Percentiles rank a stretch among this genome's conserved stretches.
phyloP scores from a whole-genome alignment of 2,329 filamentous ascomycete species.

The Ceratocystis papillata region DNA sequence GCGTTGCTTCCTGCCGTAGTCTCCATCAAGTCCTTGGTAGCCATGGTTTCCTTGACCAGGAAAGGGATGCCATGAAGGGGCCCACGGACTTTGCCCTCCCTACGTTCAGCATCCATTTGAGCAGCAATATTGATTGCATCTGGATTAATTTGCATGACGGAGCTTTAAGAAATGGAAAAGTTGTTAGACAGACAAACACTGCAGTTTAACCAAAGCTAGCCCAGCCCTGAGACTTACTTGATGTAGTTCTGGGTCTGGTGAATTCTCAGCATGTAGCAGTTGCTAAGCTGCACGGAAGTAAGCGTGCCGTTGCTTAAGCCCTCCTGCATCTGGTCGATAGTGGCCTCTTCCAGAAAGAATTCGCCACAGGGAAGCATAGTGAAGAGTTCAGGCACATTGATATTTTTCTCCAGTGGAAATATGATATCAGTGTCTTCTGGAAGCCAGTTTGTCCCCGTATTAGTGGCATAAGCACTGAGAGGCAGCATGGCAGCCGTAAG shows the following conservation, averaged over 20 bases:
- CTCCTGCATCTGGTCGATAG: slow-evolving; percentile 55
- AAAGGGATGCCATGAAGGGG: too few relatives aligned
- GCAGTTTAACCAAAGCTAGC: background rate
- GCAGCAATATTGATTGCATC: too few relatives aligned
- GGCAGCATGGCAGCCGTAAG: background rate
- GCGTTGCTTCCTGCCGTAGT: too few relatives aligned
- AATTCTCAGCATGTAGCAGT: slow-evolving; percentile 52
- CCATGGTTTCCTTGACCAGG: too few relatives aligned
- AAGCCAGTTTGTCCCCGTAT: background rate
- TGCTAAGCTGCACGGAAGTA: slow-evolving; percentile 46
- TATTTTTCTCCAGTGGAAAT: slow-evolving; percentile 33
- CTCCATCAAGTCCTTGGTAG: too few relatives aligned
- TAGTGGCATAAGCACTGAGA: background rate
- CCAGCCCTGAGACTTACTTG: slow-evolving; percentile 37
- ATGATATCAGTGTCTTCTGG: slow-evolving; percentile 24
- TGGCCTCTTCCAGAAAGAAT: slow-evolving; percentile 57
- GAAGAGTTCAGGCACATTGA: slow-evolving; percentile 38
- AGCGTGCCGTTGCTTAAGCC: slow-evolving; percentile 45
- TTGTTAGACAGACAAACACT: background rate
- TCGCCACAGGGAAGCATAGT: slow-evolving; percentile 52
- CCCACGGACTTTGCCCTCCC: too few relatives aligned
- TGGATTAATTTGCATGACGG: too few relatives aligned
- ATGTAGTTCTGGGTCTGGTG: slow-evolving; percentile 54
- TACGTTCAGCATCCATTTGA: too few relatives aligned
- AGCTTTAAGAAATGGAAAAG: background rate